Conservation (phyloP, 495 filamentous ascomycete genomes). For the Annulohypoxylon moriforme region DNA sequence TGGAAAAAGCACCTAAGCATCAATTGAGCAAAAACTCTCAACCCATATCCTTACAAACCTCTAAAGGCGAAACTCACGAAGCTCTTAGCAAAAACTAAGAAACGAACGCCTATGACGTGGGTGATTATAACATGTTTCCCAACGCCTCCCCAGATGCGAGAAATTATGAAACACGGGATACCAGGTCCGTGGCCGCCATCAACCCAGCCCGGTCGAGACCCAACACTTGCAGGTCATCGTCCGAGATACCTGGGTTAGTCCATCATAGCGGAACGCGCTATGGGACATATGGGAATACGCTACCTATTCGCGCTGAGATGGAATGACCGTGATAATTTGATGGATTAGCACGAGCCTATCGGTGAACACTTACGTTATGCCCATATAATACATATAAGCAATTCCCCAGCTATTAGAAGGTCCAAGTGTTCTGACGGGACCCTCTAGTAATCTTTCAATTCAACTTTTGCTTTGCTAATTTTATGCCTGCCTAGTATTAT, state of each 20-base stretch:
- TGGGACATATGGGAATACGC: slow-evolving; percentile 5
- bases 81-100: slow-evolving; percentile 1
- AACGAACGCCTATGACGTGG: slow-evolving; percentile 29
- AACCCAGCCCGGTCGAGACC: slow-evolving; percentile 21
- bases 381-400: slow-evolving; percentile 21
- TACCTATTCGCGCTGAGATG: slow-evolving; percentile 6
- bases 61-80: not conserved
- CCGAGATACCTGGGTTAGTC: not conserved
- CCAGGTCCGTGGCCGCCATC: slow-evolving; percentile 35
- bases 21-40: not conserved
- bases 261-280: not conserved
- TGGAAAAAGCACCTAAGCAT: not conserved
- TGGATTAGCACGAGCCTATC: slow-evolving; percentile 17
- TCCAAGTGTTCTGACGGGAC: not conserved
- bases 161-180: slow-evolving; percentile 39
- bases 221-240: not conserved
- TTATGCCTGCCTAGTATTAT: not conserved
- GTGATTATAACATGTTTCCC: slow-evolving; percentile 17
- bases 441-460: slow-evolving; percentile 20
- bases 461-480: slow-evolving; percentile 8
- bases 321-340: slow-evolving; percentile 10
- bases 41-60: not conserved
- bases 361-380: slow-evolving; percentile 11
- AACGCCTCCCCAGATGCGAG: slow-evolving; percentile 26
- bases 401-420: slow-evolving; percentile 8